Evolutionary conservation across 1,284 basidiomycete species (phyloP).

Genomic region (Anthracocystis panici-leucophaei): DNA sequence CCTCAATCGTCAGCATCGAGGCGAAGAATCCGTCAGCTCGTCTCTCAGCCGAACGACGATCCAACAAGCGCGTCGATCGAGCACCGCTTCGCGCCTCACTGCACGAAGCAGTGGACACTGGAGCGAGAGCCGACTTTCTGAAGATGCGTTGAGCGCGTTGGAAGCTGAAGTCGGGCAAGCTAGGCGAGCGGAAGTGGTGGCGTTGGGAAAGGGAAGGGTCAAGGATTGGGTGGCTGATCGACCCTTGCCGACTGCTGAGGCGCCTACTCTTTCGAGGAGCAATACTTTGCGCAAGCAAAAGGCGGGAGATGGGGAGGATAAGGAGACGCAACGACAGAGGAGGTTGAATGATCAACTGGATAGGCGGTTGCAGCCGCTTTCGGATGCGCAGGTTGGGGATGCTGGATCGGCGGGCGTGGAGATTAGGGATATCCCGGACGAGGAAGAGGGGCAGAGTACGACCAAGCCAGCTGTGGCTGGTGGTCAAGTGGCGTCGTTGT

Average conservation of each 20-base stretch:
- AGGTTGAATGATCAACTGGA: constrained; percentile 26
- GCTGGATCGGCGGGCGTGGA: background rate
- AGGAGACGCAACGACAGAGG: constrained; percentile 25
- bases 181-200: constrained; percentile 42
- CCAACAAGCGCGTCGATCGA: constrained; percentile 25
- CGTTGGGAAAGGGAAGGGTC: constrained; percentile 50
- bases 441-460: background rate
- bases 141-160: constrained; percentile 47
- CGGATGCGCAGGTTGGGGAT: constrained; percentile 17
- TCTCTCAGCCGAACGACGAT: constrained; percentile 23
- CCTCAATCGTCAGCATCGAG: constrained; percentile 28
- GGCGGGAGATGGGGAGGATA: background rate
- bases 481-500: background rate
- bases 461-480: background rate
- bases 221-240: constrained; percentile 45
- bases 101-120: constrained; percentile 42
- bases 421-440: constrained; percentile 9
- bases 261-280: constrained; percentile 42
- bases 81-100: constrained; percentile 39
- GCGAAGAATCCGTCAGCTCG: constrained; percentile 21
- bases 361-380: constrained; percentile 23
- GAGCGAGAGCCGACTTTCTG: constrained; percentile 42
- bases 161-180: constrained; percentile 54
- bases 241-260: constrained; percentile 22
- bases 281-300: constrained; percentile 36